Evolutionary conservation across 2,329 filamentous ascomycete genomes (phyloP), one percentile per base, ranked within the genome.

Genomic region (Phialophora tarda): DNA sequence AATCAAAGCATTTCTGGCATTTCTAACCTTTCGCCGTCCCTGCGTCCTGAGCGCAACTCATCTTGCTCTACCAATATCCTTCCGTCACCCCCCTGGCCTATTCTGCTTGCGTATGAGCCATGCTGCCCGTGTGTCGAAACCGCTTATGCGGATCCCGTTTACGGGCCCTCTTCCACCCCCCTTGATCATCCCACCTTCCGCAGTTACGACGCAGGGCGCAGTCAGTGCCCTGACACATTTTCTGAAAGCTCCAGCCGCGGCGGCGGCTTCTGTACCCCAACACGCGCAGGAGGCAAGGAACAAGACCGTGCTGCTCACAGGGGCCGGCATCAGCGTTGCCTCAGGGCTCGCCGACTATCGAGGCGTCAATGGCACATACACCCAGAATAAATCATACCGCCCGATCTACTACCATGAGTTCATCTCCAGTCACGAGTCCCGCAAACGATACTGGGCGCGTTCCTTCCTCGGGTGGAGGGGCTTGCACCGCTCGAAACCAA

Each of bases 341-440:
- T 97, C 92, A 11, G 95, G 95, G 0, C 84, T 99, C 34, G 91
- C 94, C 32, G 95, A 99, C 79, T 99, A 99, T 78, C 85, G 95
- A 63, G 95, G 95, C 23, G 84, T 86, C 59, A 91, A 93, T 71
- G 95, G 95, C 68, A 98, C 94, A 8, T 99, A 99, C 77, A 89
- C 92, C 51, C 85, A 95, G 74, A 98, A 98, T 81, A 92, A 91
- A 80, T 88, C 87, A 14, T 97, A 96, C 76, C 88, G 91, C 1
- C 95, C 94, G 34, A 96, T 97, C 71, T 99, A 96, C 81, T 93
- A 91, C 78, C 88, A 92, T 77, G 95, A 99, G 77, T 99, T 98
- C 75, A 79, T 92, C 51, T 81, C 84, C 55, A 91, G 82, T 70
- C 94, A 98, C 78, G 91, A 93, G 77, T 88, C 91, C 12, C 84